These are phyloP conservation scores for Rauvolfia tetraphylla DNA, from an alignment of 257 asterid genomes.

Conservation along the genomic window DNA sequence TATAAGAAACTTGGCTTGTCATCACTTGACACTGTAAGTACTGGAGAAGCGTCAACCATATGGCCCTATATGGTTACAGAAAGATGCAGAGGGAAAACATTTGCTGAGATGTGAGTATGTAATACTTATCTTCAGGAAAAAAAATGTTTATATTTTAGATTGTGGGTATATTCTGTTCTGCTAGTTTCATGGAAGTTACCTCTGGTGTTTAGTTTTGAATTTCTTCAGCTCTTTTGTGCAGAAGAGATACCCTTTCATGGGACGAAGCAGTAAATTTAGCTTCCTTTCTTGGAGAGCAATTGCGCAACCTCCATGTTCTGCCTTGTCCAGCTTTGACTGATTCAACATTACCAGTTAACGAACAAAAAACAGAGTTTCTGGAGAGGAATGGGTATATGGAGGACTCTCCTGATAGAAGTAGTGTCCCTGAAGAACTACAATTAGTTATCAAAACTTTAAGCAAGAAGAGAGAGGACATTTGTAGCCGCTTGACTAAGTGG, in stretches of 20 bases:
- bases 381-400: conserved; percentile 33
- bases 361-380: conserved; percentile 34
- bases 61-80: conserved; percentile 83
- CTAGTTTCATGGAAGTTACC: conserved; percentile 10
- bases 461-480: conserved; percentile 56
- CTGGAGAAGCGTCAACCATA: conserved; percentile 39
- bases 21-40: conserved; percentile 31
- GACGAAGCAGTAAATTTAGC: conserved; percentile 64
- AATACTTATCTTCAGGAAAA: conserved; percentile 1
- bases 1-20: conserved; percentile 50
- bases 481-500: conserved; percentile 68
- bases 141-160: background rate
- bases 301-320: conserved; percentile 69
- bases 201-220: conserved; percentile 14
- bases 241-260: conserved; percentile 70
- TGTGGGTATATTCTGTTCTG: background rate
- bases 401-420: conserved; percentile 31
- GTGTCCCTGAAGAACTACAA: conserved; percentile 47
- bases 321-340: conserved; percentile 50
- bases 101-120: conserved; percentile 76
- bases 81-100: conserved; percentile 84
- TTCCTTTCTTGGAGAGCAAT: conserved; percentile 86
- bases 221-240: conserved; percentile 37
- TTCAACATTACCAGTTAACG: conserved; percentile 25
- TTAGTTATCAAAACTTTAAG: conserved; percentile 57